Percentiles rank a stretch among this genome's conserved stretches.
phyloP scores from a whole-genome alignment of 129 eudicot species.

The Smallanthus sonchifolius region DNA sequence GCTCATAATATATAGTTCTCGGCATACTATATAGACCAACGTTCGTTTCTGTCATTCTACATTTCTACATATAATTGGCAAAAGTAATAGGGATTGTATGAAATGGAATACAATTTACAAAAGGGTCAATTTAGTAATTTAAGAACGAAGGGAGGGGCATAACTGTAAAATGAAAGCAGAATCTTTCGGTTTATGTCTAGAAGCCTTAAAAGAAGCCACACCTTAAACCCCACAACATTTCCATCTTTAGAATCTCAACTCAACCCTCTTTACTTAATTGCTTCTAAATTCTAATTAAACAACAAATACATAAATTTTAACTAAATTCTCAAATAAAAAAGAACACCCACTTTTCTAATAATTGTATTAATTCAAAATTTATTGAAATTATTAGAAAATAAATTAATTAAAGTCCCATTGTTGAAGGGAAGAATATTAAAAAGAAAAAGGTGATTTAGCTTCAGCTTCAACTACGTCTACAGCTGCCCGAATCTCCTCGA shows the following conservation, averaged over 20 bases:
- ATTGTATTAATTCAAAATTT: too few species aligned
- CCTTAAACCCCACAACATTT: constrained; percentile 40
- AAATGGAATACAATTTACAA: neutral
- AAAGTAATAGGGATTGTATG: neutral
- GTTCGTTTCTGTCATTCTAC: too few species aligned
- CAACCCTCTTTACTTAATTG: neutral
- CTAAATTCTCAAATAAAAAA: too few species aligned
- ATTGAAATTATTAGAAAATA: neutral
- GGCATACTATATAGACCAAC: too few species aligned
- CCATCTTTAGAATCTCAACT: constrained; percentile 29
- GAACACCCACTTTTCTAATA: too few species aligned
- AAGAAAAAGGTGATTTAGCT: constrained; percentile 41
- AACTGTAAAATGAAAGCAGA: constrained; percentile 34
- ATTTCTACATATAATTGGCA: too few species aligned
- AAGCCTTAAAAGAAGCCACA: constrained; percentile 65
- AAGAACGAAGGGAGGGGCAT: constrained; percentile 35
- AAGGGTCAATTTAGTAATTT: constrained; percentile 15
- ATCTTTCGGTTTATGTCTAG: constrained; percentile 58
- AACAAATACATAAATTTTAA: too few species aligned
- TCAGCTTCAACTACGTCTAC: constrained; percentile 35
- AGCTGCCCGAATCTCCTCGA: constrained; percentile 45
- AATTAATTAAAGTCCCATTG: constrained; percentile 32
- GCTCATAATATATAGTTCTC: too few species aligned
- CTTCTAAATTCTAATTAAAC: neutral
- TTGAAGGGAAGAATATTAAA: constrained; percentile 51